Conservation (phyloP, 2,329 filamentous ascomycete genomes). For the Sporothrix pallida region DNA sequence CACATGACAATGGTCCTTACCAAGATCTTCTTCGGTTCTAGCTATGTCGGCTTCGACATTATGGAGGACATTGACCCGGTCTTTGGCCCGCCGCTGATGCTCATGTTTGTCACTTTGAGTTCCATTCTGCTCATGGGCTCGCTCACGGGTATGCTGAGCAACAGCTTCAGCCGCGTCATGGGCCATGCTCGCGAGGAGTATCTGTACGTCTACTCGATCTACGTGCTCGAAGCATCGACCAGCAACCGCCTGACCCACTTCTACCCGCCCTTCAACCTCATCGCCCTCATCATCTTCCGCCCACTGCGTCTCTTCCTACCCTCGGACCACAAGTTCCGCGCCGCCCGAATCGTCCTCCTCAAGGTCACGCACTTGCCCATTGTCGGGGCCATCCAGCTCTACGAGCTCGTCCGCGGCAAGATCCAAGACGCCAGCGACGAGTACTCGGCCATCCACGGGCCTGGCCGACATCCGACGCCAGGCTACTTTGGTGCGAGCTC, state of each 20-base stretch:
- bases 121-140: conserved; percentile 81
- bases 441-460: conserved; percentile 57
- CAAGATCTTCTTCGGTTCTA: conserved; percentile 81
- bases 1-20: conserved; percentile 78
- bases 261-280: conserved; percentile 74
- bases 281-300: conserved; percentile 73
- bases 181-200: conserved; percentile 74
- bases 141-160: conserved; percentile 77
- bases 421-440: conserved; percentile 48
- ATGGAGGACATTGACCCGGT: conserved; percentile 63
- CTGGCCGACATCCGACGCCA: conserved; percentile 42
- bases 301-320: conserved; percentile 73
- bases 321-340: conserved; percentile 66
- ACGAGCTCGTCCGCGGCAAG: conserved; percentile 60
- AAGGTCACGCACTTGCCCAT: conserved; percentile 70
- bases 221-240: conserved; percentile 70
- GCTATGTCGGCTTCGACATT: conserved; percentile 74
- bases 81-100: conserved; percentile 66
- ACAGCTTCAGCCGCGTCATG: conserved; percentile 71
- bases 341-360: conserved; percentile 65
- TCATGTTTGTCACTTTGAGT: conserved; percentile 77
- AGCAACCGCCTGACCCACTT: conserved; percentile 73
- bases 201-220: conserved; percentile 73
- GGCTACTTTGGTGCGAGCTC: neutral
- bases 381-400: conserved; percentile 71